These are phyloP conservation scores for Fusarium hainanense DNA, from an alignment of 2,329 filamentous ascomycete genomes.

Conservation along the genomic window DNA sequence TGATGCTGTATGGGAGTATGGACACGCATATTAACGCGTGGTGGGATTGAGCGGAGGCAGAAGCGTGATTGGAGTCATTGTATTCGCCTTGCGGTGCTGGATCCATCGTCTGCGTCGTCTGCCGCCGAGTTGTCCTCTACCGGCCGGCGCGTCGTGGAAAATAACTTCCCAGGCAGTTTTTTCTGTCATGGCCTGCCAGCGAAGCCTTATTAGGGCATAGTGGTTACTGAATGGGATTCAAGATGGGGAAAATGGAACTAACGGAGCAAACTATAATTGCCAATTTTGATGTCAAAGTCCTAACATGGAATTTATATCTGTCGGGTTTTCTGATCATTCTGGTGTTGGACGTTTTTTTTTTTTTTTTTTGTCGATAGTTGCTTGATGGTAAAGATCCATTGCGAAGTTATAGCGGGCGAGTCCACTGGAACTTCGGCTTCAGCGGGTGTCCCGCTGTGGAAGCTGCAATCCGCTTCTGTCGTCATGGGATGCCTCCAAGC, in stretches of 20 bases:
- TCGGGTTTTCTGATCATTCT: neutral
- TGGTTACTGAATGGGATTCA: slow-evolving; percentile 36
- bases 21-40: slow-evolving; percentile 60
- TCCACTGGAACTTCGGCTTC: neutral
- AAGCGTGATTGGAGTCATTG: too few relatives aligned
- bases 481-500: neutral
- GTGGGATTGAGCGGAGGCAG: slow-evolving; percentile 18
- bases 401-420: neutral
- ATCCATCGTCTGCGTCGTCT: too few relatives aligned
- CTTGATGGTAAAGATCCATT: neutral
- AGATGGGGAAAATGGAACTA: slow-evolving; percentile 47
- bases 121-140: too few relatives aligned
- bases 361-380: too few relatives aligned
- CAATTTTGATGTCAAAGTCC: slow-evolving; percentile 48
- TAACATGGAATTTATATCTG: too few relatives aligned
- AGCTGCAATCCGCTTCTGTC: neutral
- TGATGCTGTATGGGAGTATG: too few relatives aligned
- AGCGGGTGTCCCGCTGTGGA: too few relatives aligned
- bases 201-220: slow-evolving; percentile 37
- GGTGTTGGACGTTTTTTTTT: neutral
- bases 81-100: too few relatives aligned
- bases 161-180: too few relatives aligned
- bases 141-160: too few relatives aligned
- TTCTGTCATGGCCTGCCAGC: too few relatives aligned
- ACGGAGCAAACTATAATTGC: slow-evolving; percentile 45